A percentile compares a stretch with the other conserved stretches of the same genome.
These are phyloP conservation scores for Russula earlei DNA, from an alignment of 768 basidiomycete genomes.

Conservation along the genomic window DNA sequence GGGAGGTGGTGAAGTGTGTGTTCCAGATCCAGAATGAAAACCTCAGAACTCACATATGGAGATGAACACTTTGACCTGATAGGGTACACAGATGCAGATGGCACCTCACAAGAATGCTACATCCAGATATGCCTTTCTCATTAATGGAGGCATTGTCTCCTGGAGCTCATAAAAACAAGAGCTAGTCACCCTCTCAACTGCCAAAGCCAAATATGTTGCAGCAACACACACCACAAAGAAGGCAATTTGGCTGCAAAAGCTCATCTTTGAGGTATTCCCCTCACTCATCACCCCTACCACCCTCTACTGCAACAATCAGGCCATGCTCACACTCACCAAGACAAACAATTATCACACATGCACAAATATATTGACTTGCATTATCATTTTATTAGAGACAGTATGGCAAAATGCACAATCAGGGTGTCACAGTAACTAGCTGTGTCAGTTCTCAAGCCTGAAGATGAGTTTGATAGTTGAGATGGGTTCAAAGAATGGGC, in stretches of 20 bases:
- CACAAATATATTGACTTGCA: slow-evolving; percentile 3
- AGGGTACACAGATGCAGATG: too few relatives aligned
- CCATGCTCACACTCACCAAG: background rate
- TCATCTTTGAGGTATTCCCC: background rate
- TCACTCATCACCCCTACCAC: too few relatives aligned
- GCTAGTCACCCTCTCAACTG: background rate
- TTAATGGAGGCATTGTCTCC: slow-evolving; percentile 25
- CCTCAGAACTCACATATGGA: background rate
- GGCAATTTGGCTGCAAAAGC: background rate
- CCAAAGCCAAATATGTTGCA: slow-evolving; percentile 3
- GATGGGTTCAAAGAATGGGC: too few relatives aligned
- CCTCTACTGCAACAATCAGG: slow-evolving; percentile 6
- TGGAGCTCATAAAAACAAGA: slow-evolving; percentile 26
- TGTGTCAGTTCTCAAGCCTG: too few relatives aligned
- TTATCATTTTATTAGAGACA: slow-evolving; percentile 9
- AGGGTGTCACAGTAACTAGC: too few relatives aligned
- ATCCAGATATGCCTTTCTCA: slow-evolving; percentile 27
- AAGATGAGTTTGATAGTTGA: too few relatives aligned
- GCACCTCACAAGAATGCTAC: background rate
- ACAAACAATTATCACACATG: background rate
- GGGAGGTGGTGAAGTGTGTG: too few relatives aligned
- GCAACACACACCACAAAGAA: too few relatives aligned
- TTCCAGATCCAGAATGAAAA: background rate
- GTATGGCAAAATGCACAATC: too few relatives aligned
- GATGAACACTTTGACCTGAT: too few relatives aligned